Conservation (phyloP, 2,329 filamentous ascomycete species). For the Colletotrichum sp. region DNA sequence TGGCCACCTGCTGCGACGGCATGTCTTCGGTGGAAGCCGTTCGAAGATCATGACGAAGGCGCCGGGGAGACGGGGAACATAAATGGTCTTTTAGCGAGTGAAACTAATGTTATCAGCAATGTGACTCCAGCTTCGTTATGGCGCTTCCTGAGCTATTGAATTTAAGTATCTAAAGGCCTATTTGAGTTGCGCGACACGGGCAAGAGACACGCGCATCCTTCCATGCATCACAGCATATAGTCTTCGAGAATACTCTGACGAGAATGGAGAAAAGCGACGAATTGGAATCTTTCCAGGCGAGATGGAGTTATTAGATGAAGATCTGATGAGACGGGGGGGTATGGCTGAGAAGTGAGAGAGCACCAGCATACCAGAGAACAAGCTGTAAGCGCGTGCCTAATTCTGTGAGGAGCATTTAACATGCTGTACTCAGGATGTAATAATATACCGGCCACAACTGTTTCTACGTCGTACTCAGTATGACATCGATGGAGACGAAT, state of each 20-base stretch:
- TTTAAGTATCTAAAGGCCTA: neutral
- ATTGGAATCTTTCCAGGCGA: neutral
- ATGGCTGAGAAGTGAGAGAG: neutral
- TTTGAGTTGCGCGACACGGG: neutral
- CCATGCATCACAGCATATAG: rapidly evolving
- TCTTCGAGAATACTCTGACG: neutral
- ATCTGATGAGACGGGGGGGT: neutral
- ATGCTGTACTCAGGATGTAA: neutral
- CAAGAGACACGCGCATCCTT: neutral
- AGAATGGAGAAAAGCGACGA: neutral
- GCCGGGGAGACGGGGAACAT: neutral
- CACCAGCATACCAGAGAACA: neutral
- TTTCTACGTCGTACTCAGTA: neutral
- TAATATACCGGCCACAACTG: neutral
- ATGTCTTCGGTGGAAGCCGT: too few relatives aligned
- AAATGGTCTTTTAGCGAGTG: neutral
- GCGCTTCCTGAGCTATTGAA: neutral
- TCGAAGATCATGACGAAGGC: too few relatives aligned
- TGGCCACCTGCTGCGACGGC: too few relatives aligned
- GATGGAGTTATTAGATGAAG: rapidly evolving
- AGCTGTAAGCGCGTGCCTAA: too few relatives aligned
- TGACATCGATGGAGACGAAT: neutral
- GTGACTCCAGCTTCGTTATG: neutral
- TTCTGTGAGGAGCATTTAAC: neutral
- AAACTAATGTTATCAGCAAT: neutral